Conservation (phyloP, 257 asterid genomes). For the Henckelia pumila region DNA sequence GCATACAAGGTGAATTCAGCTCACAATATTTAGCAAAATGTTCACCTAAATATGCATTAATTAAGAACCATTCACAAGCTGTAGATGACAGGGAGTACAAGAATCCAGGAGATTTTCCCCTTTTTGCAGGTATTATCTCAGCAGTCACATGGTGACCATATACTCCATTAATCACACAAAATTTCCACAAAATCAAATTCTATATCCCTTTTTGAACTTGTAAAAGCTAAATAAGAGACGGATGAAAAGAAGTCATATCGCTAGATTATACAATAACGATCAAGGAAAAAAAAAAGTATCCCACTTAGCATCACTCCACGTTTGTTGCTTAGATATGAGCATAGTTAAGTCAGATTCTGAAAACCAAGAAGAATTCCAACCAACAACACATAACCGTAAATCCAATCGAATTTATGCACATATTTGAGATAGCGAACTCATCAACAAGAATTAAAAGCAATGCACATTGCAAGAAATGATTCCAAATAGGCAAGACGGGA, state of each 20-base stretch:
- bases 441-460: neutral
- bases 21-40: constrained; percentile 64
- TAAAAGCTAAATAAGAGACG: neutral
- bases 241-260: neutral
- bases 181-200: constrained; percentile 37
- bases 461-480: neutral
- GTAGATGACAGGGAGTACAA: constrained; percentile 66
- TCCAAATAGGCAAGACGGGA: neutral
- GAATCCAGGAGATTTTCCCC: constrained; percentile 40
- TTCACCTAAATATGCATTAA: constrained; percentile 50
- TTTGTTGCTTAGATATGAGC: too few relatives aligned
- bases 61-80: constrained; percentile 84
- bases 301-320: neutral
- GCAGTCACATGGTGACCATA: constrained; percentile 49
- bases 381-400: neutral
- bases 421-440: neutral
- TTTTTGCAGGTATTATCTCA: constrained; percentile 39
- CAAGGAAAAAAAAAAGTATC: neutral
- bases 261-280: too few relatives aligned
- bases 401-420: neutral
- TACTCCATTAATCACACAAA: constrained; percentile 8
- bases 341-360: neutral
- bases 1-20: constrained; percentile 57
- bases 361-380: neutral
- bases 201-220: constrained; percentile 14